Percentiles rank a stretch among this genome's conserved stretches.
phyloP scores from a whole-genome alignment of 2,329 filamentous ascomycete genomes.

The Aspergillus fijiensis region DNA sequence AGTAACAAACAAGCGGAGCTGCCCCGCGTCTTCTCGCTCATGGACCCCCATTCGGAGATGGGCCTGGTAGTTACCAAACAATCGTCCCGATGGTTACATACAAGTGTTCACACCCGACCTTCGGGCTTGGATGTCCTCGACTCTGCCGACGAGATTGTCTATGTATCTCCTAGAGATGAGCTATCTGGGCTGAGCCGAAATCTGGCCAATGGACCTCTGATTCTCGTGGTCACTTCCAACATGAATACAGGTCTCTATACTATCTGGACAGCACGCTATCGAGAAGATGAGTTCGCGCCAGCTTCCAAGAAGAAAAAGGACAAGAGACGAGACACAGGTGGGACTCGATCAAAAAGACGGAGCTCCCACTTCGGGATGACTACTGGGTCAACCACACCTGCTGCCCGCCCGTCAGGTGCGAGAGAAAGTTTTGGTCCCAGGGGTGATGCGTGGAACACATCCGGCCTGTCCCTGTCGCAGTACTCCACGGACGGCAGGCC shows the following conservation, averaged over 20 bases:
- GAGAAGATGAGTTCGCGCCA: slow-evolving; percentile 62
- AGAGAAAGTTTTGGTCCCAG: slow-evolving; percentile 73
- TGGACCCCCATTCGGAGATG: slow-evolving; percentile 81
- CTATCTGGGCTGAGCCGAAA: slow-evolving; percentile 25
- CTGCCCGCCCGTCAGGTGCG: slow-evolving; percentile 61
- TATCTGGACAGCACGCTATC: slow-evolving; percentile 79
- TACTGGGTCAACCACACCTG: slow-evolving; percentile 75
- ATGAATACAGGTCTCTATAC: slow-evolving; percentile 73
- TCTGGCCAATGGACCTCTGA: slow-evolving; percentile 54
- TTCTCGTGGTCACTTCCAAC: slow-evolving; percentile 79
- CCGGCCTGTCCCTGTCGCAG: slow-evolving; percentile 40
- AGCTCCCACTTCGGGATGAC: slow-evolving; percentile 63
- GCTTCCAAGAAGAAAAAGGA: slow-evolving; percentile 42
- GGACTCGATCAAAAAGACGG: slow-evolving; percentile 65
- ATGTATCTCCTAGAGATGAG: slow-evolving; percentile 69
- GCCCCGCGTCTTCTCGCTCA: slow-evolving; percentile 73
- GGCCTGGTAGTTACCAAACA: slow-evolving; percentile 70
- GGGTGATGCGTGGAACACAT: slow-evolving; percentile 45
- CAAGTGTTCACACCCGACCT: slow-evolving; percentile 25
- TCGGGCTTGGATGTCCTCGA: slow-evolving; percentile 62
- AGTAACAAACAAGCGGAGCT: slow-evolving; percentile 55
- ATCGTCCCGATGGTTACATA: slow-evolving; percentile 33
- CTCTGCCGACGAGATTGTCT: slow-evolving; percentile 76
- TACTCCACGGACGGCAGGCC: slow-evolving; percentile 52
- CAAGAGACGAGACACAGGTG: slow-evolving; percentile 54